A percentile compares a stretch with the other conserved stretches of the same genome.
Evolutionary conservation across 2,329 filamentous ascomycete species (phyloP).

Genomic region (Rutstroemia sp.): DNA sequence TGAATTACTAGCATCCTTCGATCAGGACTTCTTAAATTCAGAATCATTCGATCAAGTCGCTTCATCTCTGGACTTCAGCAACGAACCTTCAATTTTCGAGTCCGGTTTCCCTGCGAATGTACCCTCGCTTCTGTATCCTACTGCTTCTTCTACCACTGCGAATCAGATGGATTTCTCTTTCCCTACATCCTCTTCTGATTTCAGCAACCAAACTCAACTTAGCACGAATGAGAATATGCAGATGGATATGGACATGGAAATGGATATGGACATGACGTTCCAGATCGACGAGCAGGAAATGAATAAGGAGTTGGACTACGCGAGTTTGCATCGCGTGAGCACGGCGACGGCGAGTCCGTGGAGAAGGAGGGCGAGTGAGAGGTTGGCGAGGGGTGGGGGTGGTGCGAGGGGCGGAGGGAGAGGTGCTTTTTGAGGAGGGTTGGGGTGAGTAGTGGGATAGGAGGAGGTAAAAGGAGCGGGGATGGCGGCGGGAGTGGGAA

Average conservation of each 20-base stretch:
- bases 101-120: too few species aligned
- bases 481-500: too few species aligned
- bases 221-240: constrained; percentile 8
- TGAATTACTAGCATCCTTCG: constrained; percentile 17
- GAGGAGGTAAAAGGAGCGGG: too few species aligned
- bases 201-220: too few species aligned
- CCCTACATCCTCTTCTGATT: not conserved
- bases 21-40: constrained; percentile 9
- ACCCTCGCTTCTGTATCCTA: too few species aligned
- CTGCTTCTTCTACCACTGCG: not conserved
- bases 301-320: constrained; percentile 12
- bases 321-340: constrained; percentile 16
- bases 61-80: too few species aligned
- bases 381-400: not conserved
- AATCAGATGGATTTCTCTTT: not conserved
- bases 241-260: not conserved
- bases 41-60: too few species aligned
- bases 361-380: constrained; percentile 10
- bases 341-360: constrained; percentile 18
- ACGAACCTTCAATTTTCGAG: too few species aligned
- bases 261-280: constrained; percentile 4
- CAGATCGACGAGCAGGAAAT: not conserved
- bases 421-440: not conserved
- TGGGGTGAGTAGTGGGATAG: not conserved
- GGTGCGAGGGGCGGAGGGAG: not conserved